These are phyloP conservation scores for Lentinula sp. DNA, from an alignment of 768 basidiomycete species.

Conservation along the genomic window DNA sequence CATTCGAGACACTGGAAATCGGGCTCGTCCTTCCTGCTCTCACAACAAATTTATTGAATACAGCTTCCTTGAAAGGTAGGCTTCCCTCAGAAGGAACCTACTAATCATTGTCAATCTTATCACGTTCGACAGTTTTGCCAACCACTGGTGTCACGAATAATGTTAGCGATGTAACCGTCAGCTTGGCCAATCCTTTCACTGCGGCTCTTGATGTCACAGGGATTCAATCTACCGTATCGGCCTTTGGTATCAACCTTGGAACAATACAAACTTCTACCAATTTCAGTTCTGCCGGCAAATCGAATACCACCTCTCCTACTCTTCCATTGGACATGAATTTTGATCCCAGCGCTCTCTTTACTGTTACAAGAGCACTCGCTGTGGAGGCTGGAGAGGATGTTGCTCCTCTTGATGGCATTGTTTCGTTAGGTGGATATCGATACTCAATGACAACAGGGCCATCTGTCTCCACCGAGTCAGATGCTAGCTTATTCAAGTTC, in stretches of 20 bases:
- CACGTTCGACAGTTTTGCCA: constrained; percentile 39
- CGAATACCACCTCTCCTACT: constrained; percentile 48
- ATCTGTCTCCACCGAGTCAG: constrained; percentile 21
- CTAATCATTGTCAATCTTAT: not conserved
- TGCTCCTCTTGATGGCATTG: constrained; percentile 59
- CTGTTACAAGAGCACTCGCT: constrained; percentile 61
- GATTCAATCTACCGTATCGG: constrained; percentile 54
- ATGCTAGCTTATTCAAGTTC: constrained; percentile 50
- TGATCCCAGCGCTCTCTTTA: constrained; percentile 63
- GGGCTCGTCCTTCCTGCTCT: constrained; percentile 54
- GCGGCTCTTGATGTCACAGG: constrained; percentile 49
- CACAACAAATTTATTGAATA: constrained; percentile 46
- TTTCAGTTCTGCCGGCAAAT: constrained; percentile 48
- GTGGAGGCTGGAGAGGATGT: constrained; percentile 56
- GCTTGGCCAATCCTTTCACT: constrained; percentile 64
- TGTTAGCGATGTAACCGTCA: constrained; percentile 58
- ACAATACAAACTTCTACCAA: constrained; percentile 46
- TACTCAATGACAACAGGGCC: constrained; percentile 41
- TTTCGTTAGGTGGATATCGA: constrained; percentile 58
- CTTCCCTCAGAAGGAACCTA: not conserved
- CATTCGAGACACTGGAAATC: constrained; percentile 56
- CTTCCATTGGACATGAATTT: constrained; percentile 62
- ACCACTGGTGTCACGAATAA: constrained; percentile 60
- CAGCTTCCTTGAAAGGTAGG: constrained; percentile 48
- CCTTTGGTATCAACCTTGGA: constrained; percentile 57